Percentiles rank a stretch among this genome's conserved stretches.
Conservation (phyloP, 2,329 filamentous ascomycete genomes). For the Bisporella sp. region DNA sequence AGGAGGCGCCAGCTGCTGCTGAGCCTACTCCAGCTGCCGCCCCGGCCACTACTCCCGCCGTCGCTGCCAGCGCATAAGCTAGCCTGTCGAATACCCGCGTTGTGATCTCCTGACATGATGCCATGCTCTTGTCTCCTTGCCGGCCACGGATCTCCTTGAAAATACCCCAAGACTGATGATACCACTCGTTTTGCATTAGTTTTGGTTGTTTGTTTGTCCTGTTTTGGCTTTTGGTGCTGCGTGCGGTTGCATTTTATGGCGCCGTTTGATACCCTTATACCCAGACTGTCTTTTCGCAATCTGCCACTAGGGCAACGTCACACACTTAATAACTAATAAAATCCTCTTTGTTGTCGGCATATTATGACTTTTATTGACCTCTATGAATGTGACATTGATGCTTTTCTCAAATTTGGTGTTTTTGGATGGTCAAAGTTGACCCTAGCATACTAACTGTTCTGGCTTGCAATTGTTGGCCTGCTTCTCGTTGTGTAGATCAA, state of each 20-base stretch:
- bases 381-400: too few relatives aligned
- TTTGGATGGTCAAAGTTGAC: too few relatives aligned
- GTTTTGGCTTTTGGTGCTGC: conserved; percentile 1
- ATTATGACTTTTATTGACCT: background rate
- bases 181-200: conserved; percentile 30
- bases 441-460: too few relatives aligned
- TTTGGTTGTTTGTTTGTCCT: conserved; percentile 20
- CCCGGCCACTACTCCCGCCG: conserved; percentile 23
- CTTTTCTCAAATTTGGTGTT: too few relatives aligned
- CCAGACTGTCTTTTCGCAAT: conserved; percentile 31
- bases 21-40: conserved; percentile 19
- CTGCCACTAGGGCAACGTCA: conserved; percentile 30
- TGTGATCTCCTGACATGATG: conserved; percentile 15
- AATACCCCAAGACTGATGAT: conserved; percentile 31
- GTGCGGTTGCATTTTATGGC: conserved; percentile 20
- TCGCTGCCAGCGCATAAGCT: conserved; percentile 26
- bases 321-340: conserved; percentile 30
- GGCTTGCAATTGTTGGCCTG: too few relatives aligned
- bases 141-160: conserved; percentile 29
- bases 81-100: background rate
- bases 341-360: conserved; percentile 18
- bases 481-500: too few relatives aligned
- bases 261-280: conserved; percentile 34
- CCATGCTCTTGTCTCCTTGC: conserved; percentile 19
- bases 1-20: conserved; percentile 17